These are phyloP conservation scores for Protea cynaroides DNA, from an alignment of 164 flowering plant genomes.

Conservation along the genomic window DNA sequence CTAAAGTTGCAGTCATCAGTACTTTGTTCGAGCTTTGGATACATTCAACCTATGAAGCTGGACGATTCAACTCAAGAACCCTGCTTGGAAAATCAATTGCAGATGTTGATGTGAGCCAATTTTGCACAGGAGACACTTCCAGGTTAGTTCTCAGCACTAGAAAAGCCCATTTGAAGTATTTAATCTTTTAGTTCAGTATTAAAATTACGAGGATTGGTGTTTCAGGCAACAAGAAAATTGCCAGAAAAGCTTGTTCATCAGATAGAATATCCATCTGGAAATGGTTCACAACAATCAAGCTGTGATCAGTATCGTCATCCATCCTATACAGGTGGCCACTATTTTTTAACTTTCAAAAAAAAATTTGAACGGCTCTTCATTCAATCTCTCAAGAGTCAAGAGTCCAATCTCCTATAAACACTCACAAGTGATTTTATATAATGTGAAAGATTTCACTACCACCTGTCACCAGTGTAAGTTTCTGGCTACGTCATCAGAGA, in stretches of 20 bases:
- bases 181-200: not conserved
- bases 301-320: too few relatives aligned
- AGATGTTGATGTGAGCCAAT: slow-evolving; percentile 93
- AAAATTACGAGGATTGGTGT: not conserved
- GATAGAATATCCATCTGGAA: too few relatives aligned
- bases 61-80: slow-evolving; percentile 52
- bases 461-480: too few relatives aligned
- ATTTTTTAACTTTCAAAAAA: too few relatives aligned
- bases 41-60: slow-evolving; percentile 52
- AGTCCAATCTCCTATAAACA: too few relatives aligned
- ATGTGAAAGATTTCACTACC: too few relatives aligned
- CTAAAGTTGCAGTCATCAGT: not conserved
- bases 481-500: too few relatives aligned
- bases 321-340: too few relatives aligned
- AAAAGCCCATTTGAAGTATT: not conserved
- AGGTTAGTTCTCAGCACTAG: slow-evolving; percentile 36
- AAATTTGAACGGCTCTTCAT: too few relatives aligned
- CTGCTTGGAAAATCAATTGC: slow-evolving; percentile 71
- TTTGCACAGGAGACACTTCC: slow-evolving; percentile 93
- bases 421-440: too few relatives aligned
- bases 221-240: slow-evolving; percentile 61
- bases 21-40: not conserved
- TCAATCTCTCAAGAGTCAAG: too few relatives aligned
- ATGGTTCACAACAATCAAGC: too few relatives aligned
- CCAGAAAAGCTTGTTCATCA: slow-evolving; percentile 34